These are phyloP conservation scores for Elsinoe australis DNA, from an alignment of 2,329 filamentous ascomycete species.

Conservation along the genomic window DNA sequence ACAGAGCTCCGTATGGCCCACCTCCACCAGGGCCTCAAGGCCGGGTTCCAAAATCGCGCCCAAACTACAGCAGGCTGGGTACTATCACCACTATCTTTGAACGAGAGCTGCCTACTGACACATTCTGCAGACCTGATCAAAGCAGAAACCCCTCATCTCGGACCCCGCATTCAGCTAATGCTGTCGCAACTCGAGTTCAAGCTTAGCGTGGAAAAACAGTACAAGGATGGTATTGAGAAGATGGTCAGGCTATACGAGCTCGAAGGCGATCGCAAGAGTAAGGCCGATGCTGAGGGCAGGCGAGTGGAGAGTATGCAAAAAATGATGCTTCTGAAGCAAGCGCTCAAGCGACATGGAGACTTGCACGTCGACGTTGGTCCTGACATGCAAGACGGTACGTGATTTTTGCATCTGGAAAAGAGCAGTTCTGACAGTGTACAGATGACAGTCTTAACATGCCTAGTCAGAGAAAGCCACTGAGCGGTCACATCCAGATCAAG, in stretches of 20 bases:
- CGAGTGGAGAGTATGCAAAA: constrained; percentile 96
- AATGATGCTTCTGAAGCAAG: constrained; percentile 90
- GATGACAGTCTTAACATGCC: constrained; percentile 96
- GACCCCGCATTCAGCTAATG: constrained; percentile 97
- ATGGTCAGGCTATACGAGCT: constrained; percentile 97
- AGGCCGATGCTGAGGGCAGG: constrained; percentile 80
- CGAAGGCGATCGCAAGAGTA: constrained; percentile 94
- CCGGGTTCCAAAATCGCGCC: constrained; percentile 63
- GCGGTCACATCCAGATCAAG: constrained; percentile 77
- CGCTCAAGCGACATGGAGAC: constrained; percentile 93
- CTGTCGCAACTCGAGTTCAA: constrained; percentile 98
- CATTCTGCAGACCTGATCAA: constrained; percentile 75
- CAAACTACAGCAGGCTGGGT: constrained; percentile 97
- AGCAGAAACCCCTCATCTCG: constrained; percentile 91
- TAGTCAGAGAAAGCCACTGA: constrained; percentile 91
- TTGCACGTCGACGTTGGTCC: constrained; percentile 88
- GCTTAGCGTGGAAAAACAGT: constrained; percentile 96
- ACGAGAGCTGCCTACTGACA: constrained; percentile 20
- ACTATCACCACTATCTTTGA: constrained; percentile 30
- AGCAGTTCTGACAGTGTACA: constrained; percentile 26
- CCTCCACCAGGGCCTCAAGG: constrained; percentile 62
- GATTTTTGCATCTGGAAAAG: background rate
- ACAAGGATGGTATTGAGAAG: constrained; percentile 97
- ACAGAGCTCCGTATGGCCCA: constrained; percentile 69
- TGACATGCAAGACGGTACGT: constrained; percentile 72